phyloP scores from a whole-genome alignment of 805 yeast genomes.

The Kodamaea lidongshanica region DNA sequence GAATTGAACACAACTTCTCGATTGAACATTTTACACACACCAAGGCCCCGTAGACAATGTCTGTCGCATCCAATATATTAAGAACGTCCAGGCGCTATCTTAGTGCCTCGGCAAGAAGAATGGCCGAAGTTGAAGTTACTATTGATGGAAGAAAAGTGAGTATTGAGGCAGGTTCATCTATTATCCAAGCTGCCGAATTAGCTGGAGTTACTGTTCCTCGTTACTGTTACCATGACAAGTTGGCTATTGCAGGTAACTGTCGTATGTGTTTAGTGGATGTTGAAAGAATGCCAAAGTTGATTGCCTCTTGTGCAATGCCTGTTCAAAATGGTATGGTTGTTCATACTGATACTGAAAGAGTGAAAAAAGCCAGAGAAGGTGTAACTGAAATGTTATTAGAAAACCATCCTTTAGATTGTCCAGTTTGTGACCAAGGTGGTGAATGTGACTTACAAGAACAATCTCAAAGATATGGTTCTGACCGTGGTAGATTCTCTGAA shows the following conservation, averaged over 20 bases:
- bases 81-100: slow-evolving; percentile 23
- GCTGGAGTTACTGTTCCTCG: slow-evolving; percentile 87
- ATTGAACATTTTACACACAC: neutral
- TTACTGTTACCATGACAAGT: slow-evolving; percentile 86
- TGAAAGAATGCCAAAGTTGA: slow-evolving; percentile 82
- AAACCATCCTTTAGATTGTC: slow-evolving; percentile 89
- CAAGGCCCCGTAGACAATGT: slow-evolving; percentile 4
- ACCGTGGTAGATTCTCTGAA: slow-evolving; percentile 80
- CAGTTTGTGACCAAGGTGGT: slow-evolving; percentile 92
- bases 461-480: slow-evolving; percentile 74
- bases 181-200: slow-evolving; percentile 86
- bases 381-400: slow-evolving; percentile 84
- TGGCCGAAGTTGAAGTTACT: slow-evolving; percentile 52
- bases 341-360: slow-evolving; percentile 70
- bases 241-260: slow-evolving; percentile 88
- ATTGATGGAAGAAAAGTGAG: slow-evolving; percentile 69
- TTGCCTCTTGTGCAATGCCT: slow-evolving; percentile 89
- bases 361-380: slow-evolving; percentile 79
- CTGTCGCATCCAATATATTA: slow-evolving; percentile 8
- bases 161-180: slow-evolving; percentile 81
- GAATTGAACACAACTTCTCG: slow-evolving; percentile 7
- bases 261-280: slow-evolving; percentile 90
- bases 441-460: slow-evolving; percentile 92
- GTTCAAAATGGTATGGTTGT: slow-evolving; percentile 88
- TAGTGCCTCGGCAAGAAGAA: slow-evolving; percentile 24